Percentiles rank a stretch among this genome's conserved stretches.
Conservation (phyloP, 1,284 basidiomycete genomes). For the Porogramme epimiltina region DNA sequence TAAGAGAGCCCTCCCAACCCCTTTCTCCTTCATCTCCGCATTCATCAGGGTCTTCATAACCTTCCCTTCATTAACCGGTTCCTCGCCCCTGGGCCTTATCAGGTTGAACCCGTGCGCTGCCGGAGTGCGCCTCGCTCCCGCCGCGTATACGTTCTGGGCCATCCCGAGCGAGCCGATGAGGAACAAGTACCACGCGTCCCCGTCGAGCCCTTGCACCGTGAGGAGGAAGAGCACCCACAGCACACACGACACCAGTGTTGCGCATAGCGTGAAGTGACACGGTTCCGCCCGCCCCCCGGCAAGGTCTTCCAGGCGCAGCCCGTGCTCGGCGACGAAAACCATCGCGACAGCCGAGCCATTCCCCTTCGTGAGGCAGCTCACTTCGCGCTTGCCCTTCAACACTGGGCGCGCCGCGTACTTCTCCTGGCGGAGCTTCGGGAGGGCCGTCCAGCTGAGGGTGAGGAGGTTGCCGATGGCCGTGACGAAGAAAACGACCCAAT, state of each 20-base stretch:
- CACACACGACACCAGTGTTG: conserved; percentile 6
- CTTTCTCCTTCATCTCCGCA: conserved; percentile 11
- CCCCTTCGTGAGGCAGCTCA: conserved; percentile 29
- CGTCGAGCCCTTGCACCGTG: conserved; percentile 10
- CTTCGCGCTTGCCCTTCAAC: conserved; percentile 13
- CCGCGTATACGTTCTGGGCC: conserved; percentile 16
- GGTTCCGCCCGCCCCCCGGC: conserved; percentile 17
- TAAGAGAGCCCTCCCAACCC: conserved; percentile 8
- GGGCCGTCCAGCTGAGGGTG: conserved; percentile 18
- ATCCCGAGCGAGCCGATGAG: conserved; percentile 17
- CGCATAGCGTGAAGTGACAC: conserved; percentile 2
- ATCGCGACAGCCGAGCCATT: conserved; percentile 28
- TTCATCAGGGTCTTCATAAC: conserved; percentile 14
- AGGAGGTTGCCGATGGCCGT: conserved; percentile 27
- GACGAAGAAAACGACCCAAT: conserved; percentile 30
- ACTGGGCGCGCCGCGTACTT: conserved; percentile 26
- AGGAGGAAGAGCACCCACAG: conserved; percentile 18
- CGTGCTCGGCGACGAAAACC: conserved; percentile 28
- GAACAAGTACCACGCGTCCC: conserved; percentile 16
- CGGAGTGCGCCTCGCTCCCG: conserved; percentile 9
- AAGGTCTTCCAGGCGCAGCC: conserved; percentile 29
- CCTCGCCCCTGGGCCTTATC: background rate
- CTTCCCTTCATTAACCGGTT: conserved; percentile 3
- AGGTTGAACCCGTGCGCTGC: conserved; percentile 14
- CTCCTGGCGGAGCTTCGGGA: conserved; percentile 33